Evolutionary conservation across 2,329 filamentous ascomycete genomes (phyloP).

Genomic region (Talaromyces sp.): DNA sequence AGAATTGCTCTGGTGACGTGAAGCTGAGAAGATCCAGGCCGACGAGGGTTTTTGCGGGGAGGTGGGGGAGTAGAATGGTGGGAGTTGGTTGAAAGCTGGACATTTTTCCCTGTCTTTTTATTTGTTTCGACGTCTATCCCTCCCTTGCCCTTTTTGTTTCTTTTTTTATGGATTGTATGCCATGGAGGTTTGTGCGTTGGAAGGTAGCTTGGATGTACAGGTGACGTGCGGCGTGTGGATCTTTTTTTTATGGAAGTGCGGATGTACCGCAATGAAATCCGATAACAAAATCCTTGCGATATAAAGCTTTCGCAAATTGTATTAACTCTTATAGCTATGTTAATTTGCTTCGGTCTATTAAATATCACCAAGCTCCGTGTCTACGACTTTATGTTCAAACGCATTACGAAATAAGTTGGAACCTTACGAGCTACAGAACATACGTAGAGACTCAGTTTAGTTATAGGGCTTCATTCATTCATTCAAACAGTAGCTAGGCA

Average conservation of each 20-base stretch:
- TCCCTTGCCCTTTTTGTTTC: not conserved
- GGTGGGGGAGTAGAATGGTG: slow-evolving; percentile 38
- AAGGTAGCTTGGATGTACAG: not conserved
- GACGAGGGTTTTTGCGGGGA: slow-evolving; percentile 45
- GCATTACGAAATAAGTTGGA: not conserved
- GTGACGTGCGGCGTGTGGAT: not conserved
- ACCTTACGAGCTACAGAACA: too few species aligned
- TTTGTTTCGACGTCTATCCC: not conserved
- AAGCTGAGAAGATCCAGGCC: slow-evolving; percentile 55
- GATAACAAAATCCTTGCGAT: not conserved
- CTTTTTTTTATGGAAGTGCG: not conserved
- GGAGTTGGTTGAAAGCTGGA: slow-evolving; percentile 25
- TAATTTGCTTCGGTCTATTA: not conserved
- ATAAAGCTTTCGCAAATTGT: not conserved
- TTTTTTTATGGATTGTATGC: not conserved
- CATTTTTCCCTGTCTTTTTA: slow-evolving; percentile 1
- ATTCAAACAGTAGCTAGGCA: slow-evolving; percentile 5
- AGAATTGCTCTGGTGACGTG: slow-evolving; percentile 56
- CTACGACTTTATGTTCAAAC: not conserved
- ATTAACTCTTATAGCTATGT: not conserved
- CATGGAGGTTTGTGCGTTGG: not conserved
- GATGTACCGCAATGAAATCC: not conserved
- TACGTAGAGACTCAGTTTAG: not conserved
- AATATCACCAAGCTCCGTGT: not conserved
- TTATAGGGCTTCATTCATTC: slow-evolving; percentile 2